phyloP scores from a whole-genome alignment of 2,329 filamentous ascomycete species.

The Blastomyces silverae region DNA sequence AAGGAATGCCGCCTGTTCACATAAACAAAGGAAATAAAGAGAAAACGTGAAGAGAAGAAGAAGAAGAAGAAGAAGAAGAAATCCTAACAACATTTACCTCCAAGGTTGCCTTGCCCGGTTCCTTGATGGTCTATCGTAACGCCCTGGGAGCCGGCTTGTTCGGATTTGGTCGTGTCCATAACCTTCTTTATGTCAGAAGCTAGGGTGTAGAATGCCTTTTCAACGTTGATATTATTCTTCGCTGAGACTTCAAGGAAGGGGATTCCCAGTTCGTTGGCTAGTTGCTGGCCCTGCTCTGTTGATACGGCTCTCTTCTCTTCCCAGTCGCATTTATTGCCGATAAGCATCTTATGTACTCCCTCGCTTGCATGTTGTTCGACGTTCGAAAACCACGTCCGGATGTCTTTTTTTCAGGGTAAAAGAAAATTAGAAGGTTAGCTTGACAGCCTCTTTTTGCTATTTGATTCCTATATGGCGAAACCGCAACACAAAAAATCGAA shows the following conservation, averaged over 20 bases:
- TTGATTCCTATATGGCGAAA: too few species aligned
- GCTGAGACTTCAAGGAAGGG: conserved; percentile 98
- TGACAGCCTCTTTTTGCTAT: too few species aligned
- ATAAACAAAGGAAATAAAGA: not conserved
- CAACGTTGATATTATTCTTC: conserved; percentile 99
- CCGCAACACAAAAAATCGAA: too few species aligned
- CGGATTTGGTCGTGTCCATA: conserved; percentile 81
- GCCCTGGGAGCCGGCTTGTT: conserved; percentile 53
- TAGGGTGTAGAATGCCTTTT: conserved; percentile 95
- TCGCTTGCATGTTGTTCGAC: conserved; percentile 97
- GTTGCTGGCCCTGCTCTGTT: conserved; percentile 83
- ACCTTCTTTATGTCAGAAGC: conserved; percentile 98
- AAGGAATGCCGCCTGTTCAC: conserved; percentile 3
- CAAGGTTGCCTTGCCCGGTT: conserved; percentile 44
- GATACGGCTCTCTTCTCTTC: conserved; percentile 96
- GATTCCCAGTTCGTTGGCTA: conserved; percentile 93
- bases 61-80: not conserved
- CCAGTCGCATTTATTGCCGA: conserved; percentile 99
- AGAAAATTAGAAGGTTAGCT: conserved; percentile 12
- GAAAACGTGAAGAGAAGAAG: not conserved
- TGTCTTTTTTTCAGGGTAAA: conserved; percentile 55
- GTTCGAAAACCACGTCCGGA: conserved; percentile 98
- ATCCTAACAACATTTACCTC: conserved; percentile 71
- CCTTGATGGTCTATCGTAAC: conserved; percentile 63
- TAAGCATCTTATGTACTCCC: conserved; percentile 98